These are phyloP conservation scores for Cocos nucifera DNA, from an alignment of 176 grass and related monocot species.

Conservation along the genomic window DNA sequence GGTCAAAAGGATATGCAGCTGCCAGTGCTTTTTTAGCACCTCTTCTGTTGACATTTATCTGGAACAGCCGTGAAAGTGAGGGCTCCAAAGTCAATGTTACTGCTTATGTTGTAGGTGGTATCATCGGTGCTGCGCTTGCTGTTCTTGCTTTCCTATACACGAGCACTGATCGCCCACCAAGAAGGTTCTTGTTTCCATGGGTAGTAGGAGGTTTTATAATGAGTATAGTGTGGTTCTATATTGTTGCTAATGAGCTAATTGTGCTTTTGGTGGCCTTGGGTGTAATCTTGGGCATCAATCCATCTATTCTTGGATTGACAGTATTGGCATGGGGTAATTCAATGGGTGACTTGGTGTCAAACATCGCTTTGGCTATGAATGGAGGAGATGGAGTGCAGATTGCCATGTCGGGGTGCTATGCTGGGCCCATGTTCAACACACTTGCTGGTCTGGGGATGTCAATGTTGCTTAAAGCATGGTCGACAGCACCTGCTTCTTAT, in stretches of 20 bases:
- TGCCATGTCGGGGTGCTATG: conserved; percentile 96
- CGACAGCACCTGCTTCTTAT: conserved; percentile 47
- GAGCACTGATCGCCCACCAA: conserved; percentile 47
- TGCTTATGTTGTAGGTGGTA: conserved; percentile 36
- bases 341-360: conserved; percentile 96
- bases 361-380: conserved; percentile 86
- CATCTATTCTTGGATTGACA: conserved; percentile 88
- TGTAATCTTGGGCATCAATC: conserved; percentile 80
- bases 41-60: conserved; percentile 67
- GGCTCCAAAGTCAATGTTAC: conserved; percentile 30
- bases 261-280: conserved; percentile 82
- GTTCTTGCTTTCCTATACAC: conserved; percentile 65
- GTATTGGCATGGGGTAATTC: conserved; percentile 98
- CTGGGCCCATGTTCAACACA: conserved; percentile 96
- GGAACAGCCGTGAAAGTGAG: conserved; percentile 44
- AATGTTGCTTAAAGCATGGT: conserved; percentile 88
- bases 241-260: conserved; percentile 90
- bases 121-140: conserved; percentile 46
- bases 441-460: conserved; percentile 87
- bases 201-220: conserved; percentile 97
- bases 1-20: conserved; percentile 83
- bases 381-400: conserved; percentile 91
- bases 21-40: conserved; percentile 65
- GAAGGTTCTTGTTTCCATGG: conserved; percentile 84
- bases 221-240: conserved; percentile 98